These are phyloP conservation scores for Synchytrium microbalum DNA, from an alignment of 371 early-diverging fungal species.

Conservation along the genomic window DNA sequence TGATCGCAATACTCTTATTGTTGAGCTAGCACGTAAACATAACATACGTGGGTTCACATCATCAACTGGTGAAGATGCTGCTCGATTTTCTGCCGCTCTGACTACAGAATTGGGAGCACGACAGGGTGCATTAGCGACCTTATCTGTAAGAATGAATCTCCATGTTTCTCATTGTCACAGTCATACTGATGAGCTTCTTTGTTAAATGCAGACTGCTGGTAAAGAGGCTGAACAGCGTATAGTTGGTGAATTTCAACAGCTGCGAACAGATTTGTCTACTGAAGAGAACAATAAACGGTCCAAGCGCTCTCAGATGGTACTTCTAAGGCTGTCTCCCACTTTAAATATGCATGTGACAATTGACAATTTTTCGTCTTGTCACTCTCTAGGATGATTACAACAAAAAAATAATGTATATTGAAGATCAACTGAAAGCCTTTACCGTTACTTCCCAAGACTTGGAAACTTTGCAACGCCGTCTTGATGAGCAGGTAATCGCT, in stretches of 20 bases:
- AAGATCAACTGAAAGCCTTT: background rate
- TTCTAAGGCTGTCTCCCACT: background rate
- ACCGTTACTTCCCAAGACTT: background rate
- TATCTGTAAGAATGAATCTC: too few species aligned
- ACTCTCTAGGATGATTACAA: background rate
- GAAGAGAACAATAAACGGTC: constrained; percentile 17
- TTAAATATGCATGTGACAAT: too few species aligned
- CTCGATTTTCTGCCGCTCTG: constrained; percentile 6
- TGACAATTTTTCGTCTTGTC: too few species aligned
- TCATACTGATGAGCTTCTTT: too few species aligned
- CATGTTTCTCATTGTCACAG: too few species aligned
- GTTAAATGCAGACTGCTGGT: background rate
- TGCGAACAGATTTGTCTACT: constrained; percentile 10
- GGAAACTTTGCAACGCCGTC: background rate
- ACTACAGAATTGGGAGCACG: background rate
- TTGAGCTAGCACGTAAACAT: constrained; percentile 11
- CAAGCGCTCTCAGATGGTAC: background rate
- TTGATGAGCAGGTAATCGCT: background rate
- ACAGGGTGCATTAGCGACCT: background rate
- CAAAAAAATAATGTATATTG: background rate
- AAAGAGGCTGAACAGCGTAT: constrained; percentile 4
- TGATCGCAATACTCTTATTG: constrained; percentile 20
- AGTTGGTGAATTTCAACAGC: constrained; percentile 11
- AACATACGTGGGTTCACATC: constrained; percentile 13
- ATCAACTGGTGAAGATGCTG: constrained; percentile 7